Conservation (phyloP, 169 alveolate species). For the Plasmodium inui region DNA sequence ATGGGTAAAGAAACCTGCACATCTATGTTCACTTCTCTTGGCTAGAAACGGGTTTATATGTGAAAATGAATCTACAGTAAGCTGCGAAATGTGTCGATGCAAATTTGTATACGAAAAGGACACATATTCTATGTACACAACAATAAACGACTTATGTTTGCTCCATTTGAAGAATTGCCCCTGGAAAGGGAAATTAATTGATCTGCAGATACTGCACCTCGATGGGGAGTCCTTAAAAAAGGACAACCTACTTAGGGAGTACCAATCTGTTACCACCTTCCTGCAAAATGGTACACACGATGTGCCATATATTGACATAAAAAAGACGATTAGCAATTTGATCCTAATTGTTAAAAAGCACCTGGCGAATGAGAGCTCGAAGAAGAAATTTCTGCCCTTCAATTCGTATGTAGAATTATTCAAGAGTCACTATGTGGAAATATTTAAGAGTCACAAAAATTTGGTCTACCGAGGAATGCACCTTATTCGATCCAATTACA, state of each 20-base stretch:
- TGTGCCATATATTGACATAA: constrained; percentile 52
- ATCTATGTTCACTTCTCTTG: constrained; percentile 42
- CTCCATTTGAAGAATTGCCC: constrained; percentile 61
- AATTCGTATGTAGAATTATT: constrained; percentile 27
- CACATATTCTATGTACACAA: constrained; percentile 66
- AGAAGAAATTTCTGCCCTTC: constrained; percentile 30
- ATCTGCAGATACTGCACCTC: constrained; percentile 10
- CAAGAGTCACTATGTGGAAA: constrained; percentile 25
- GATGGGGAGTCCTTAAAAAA: constrained; percentile 26
- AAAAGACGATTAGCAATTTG: constrained; percentile 24
- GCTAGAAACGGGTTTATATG: constrained; percentile 72
- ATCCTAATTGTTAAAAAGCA: constrained; percentile 25
- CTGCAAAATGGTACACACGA: constrained; percentile 10
- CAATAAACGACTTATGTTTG: constrained; percentile 56
- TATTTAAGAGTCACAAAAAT: constrained; percentile 36
- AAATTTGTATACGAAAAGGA: constrained; percentile 48
- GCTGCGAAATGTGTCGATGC: constrained; percentile 61
- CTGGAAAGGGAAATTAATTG: constrained; percentile 60
- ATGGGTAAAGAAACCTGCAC: constrained; percentile 62
- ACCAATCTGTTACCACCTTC: not conserved
- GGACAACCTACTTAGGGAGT: constrained; percentile 25
- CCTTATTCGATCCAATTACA: not conserved
- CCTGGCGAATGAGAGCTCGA: constrained; percentile 11
- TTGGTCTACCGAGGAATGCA: constrained; percentile 37
- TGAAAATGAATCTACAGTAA: constrained; percentile 30